Percentiles rank a stretch among this genome's conserved stretches.
These are phyloP conservation scores for Trichoderma sp. DNA, from an alignment of 2,329 filamentous ascomycete genomes.

Conservation along the genomic window DNA sequence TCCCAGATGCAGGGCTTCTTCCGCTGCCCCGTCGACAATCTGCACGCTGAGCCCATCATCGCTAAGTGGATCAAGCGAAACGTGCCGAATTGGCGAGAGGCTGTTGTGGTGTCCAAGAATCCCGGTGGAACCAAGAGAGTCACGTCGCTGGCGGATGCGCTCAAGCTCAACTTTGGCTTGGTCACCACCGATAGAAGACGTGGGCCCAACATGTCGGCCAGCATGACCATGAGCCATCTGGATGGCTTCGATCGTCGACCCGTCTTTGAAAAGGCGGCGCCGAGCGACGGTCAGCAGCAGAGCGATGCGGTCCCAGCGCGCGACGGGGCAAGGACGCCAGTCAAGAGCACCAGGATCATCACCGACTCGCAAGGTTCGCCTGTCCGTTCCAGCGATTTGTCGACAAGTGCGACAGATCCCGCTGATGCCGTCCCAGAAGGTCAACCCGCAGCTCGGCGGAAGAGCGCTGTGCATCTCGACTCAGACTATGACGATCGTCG, in stretches of 20 bases:
- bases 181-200: constrained; percentile 82
- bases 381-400: constrained; percentile 37
- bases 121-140: constrained; percentile 96
- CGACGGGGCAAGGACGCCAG: constrained; percentile 32
- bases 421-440: constrained; percentile 24
- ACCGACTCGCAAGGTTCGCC: constrained; percentile 51
- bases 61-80: constrained; percentile 94
- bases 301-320: constrained; percentile 29
- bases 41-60: constrained; percentile 93
- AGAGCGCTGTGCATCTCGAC: constrained; percentile 41
- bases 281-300: constrained; percentile 32
- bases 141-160: constrained; percentile 88
- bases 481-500: constrained; percentile 74
- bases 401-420: constrained; percentile 16
- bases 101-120: constrained; percentile 97
- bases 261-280: constrained; percentile 42
- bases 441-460: constrained; percentile 30
- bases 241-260: constrained; percentile 59
- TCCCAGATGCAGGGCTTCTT: constrained; percentile 99
- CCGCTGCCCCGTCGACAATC: constrained; percentile 94
- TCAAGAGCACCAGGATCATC: constrained; percentile 39
- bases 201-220: constrained; percentile 71
- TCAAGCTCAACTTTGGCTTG: constrained; percentile 97
- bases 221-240: constrained; percentile 72
- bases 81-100: constrained; percentile 82